Conservation (phyloP, 129 eudicot species). For the Artemisia argyi region DNA sequence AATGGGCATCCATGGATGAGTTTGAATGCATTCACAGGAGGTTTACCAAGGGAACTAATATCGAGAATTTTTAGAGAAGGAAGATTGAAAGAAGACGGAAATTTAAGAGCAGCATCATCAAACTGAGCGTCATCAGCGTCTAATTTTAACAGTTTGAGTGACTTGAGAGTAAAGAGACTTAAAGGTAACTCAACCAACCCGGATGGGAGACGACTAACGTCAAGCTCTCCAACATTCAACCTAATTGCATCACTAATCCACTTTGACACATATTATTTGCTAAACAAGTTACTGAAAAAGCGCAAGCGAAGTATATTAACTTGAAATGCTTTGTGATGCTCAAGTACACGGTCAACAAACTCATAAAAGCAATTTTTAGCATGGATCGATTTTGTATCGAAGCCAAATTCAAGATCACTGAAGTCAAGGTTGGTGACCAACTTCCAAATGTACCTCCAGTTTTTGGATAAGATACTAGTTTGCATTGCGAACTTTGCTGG, state of each 20-base stretch:
- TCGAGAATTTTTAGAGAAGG: slow-evolving; percentile 9
- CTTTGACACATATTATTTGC: not conserved
- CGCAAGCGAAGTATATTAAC: not conserved
- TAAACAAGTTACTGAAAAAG: not conserved
- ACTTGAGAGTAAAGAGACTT: not conserved
- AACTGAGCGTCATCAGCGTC: no score
- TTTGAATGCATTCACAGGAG: not conserved
- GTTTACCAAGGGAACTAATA: not conserved
- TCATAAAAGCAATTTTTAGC: not conserved
- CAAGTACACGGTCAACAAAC: not conserved
- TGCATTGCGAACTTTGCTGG: no score
- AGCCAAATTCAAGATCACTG: no score
- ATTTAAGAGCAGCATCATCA: not conserved
- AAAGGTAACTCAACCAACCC: not conserved
- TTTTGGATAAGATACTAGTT: no score
- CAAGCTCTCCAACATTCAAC: slow-evolving; percentile 2
- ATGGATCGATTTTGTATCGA: no score
- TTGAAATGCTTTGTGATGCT: not conserved
- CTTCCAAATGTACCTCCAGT: no score
- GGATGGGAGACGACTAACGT: not conserved
- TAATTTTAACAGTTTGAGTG: not conserved
- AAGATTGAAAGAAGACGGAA: not conserved
- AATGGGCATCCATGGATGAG: not conserved
- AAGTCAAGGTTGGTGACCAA: no score
- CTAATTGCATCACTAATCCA: slow-evolving; percentile 5